These are phyloP conservation scores for Epichloe brachyelytri DNA, from an alignment of 2,329 filamentous ascomycete genomes.

Conservation along the genomic window DNA sequence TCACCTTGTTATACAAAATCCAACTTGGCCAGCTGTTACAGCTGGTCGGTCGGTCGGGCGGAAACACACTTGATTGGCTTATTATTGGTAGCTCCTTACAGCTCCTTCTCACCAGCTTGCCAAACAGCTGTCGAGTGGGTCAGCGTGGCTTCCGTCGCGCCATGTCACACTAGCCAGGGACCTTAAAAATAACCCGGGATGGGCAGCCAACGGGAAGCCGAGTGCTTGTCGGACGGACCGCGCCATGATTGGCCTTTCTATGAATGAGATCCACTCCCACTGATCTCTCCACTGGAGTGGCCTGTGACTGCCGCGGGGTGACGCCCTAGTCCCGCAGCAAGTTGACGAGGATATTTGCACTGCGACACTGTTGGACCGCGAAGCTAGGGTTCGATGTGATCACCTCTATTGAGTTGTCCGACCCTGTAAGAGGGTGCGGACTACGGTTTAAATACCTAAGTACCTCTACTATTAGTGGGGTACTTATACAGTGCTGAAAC, in stretches of 20 bases:
- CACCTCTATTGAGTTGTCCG: too few relatives aligned
- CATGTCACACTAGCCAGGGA: not conserved
- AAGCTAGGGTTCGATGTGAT: too few relatives aligned
- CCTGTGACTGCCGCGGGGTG: constrained; percentile 14
- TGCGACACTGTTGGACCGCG: too few relatives aligned
- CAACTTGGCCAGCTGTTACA: not conserved
- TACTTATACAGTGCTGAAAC: too few relatives aligned
- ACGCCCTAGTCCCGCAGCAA: constrained; percentile 16
- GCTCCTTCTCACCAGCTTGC: not conserved
- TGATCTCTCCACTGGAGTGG: constrained; percentile 22
- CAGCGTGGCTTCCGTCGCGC: not conserved
- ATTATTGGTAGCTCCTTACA: not conserved
- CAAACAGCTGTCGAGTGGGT: not conserved
- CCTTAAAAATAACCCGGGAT: not conserved
- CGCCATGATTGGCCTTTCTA: not conserved
- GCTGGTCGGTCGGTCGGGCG: not conserved
- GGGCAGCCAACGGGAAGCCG: not conserved
- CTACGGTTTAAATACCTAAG: too few relatives aligned
- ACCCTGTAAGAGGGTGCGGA: too few relatives aligned
- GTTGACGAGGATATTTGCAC: constrained; percentile 23
- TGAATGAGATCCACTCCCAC: too few relatives aligned
- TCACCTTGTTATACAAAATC: not conserved
- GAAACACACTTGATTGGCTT: not conserved
- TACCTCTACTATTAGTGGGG: too few relatives aligned
- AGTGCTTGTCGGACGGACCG: not conserved